Evolutionary conservation across 352 stramenopile species (phyloP), one percentile per base, ranked within the genome.

Genomic region (Phytophthora lateralis): DNA sequence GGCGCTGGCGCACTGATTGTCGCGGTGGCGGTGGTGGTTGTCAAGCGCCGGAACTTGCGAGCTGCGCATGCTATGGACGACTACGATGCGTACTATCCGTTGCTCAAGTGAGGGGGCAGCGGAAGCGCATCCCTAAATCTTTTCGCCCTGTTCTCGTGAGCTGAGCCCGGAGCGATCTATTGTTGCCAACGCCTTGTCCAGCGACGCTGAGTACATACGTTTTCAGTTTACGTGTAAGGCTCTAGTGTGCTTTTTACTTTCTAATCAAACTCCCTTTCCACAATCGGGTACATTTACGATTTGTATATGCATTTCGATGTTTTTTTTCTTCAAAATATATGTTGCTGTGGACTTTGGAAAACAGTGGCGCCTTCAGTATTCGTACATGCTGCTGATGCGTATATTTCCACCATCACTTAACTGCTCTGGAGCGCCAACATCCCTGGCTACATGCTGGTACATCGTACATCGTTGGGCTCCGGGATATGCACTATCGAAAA

Each of bases 371-470:
- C 35, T 41, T 18, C 12, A 41, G 14, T 46, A 26, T 53, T 52
- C n/a, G 32, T 48, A 55, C 55, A 50, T 49, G 50, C 17, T 54
- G n/a, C 44, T 21, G 21, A 46, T 50, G 30, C 52, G 41, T 48
- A 26, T 12, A 53, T 50, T 53, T 64, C 49, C 56, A 51, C 34
- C 57, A 54, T 39, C 32, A 38, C 12, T 38, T 64, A 46, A 46
- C 37, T 37, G 9, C 11, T 43, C 56, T 64, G 29, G 27, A 57
- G 54, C 32, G n/a, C 55, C 21, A 52, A 60, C 24, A 20, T 53
- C 44, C 43, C 43, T 55, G 54, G 54, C 18, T 52, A 64, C 47
- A 57, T 38, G 52, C 39, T 45, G 52, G 8, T 47, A 45, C 55
- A 48, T 26, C 34, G 32, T 54, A 65, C 48, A 55, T 55, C 34